phyloP scores from a whole-genome alignment of 2,329 filamentous ascomycete genomes.

The Neurospora crassa region DNA sequence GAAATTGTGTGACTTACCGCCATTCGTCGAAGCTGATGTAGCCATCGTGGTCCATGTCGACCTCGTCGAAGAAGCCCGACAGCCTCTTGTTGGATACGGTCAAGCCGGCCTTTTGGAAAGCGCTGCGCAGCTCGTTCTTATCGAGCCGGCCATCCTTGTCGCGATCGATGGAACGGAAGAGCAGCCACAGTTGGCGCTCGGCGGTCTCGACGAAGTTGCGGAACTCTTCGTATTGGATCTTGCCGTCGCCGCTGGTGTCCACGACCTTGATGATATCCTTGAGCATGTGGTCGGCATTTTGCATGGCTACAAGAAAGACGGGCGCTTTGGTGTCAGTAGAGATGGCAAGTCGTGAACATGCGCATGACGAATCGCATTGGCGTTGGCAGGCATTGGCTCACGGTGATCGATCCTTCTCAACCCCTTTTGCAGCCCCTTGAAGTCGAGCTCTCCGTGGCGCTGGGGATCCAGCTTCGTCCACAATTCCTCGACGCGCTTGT shows the following conservation, averaged over 20 bases:
- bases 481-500: conserved; percentile 72
- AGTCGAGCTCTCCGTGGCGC: conserved; percentile 69
- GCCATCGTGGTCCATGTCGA: conserved; percentile 84
- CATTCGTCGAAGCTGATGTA: conserved; percentile 89
- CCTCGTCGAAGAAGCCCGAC: conserved; percentile 76
- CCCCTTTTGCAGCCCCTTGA: conserved; percentile 75
- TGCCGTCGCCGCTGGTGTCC: conserved; percentile 76
- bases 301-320: conserved; percentile 45
- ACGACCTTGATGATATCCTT: conserved; percentile 71
- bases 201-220: conserved; percentile 78
- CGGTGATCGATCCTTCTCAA: conserved; percentile 86
- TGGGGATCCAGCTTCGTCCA: conserved; percentile 76
- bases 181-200: conserved; percentile 68
- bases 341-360: conserved; percentile 4
- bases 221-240: conserved; percentile 92
- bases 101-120: conserved; percentile 71
- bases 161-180: conserved; percentile 81
- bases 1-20: conserved; percentile 59
- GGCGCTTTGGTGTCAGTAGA: conserved; percentile 3
- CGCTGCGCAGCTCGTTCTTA: conserved; percentile 69
- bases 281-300: conserved; percentile 84
- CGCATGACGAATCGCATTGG: neutral
- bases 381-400: conserved; percentile 32
- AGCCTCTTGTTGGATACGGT: conserved; percentile 68
- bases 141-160: conserved; percentile 81